Base-by-base conservation (phyloP, 495 filamentous ascomycete species). In the Cetradonia linearis region DNA sequence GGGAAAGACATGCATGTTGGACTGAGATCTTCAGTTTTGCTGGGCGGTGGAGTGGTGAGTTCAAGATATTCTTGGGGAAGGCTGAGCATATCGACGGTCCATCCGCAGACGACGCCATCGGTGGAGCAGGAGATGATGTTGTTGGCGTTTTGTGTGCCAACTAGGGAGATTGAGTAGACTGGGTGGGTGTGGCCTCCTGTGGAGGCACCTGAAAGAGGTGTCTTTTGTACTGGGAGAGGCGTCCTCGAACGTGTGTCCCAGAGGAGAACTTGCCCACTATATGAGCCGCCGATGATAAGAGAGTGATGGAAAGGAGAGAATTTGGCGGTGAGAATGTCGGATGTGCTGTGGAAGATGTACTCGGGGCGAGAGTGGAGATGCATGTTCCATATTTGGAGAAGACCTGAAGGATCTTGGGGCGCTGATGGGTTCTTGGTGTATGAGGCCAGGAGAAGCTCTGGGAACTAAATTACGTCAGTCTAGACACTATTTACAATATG, bases 261-360 rank as follows among this genome's bases (percentile, higher is more conserved):
- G n/a, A 99, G 81, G 13, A 96, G 83, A 13, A 99, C 90, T 75
- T 99, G 94, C 31, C 93, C 93, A 56, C 85, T 92, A 73, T 99
- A 99, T 44, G 89, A 86, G 36, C 93, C 93, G 60, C 91, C 93
- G 63, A 99, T 82, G 66, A 99, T 91, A 37, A 97, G 78, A 61
- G 93, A 95, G 3, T 93, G 92, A 67, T 97, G 94, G 70, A 96
- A 96, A 0, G 93, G 94, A 27, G 93, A 96, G 74, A 97, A 99
- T 67, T 91, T 92, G 60, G 93, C 92, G 0, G 91, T 85, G 20
- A 97, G 80, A 55, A 99, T 91, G 73, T 99, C 94, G 55, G 91
- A 96, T 53, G 91, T 91, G 10, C 91, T 91, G 72, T 96, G 89
- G 70, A 97, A 96, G 50, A 94, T 85, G 70, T 92, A 97, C 77